These are phyloP conservation scores for Zizania palustris DNA, from an alignment of 202 grass and related monocot species.

Conservation along the genomic window DNA sequence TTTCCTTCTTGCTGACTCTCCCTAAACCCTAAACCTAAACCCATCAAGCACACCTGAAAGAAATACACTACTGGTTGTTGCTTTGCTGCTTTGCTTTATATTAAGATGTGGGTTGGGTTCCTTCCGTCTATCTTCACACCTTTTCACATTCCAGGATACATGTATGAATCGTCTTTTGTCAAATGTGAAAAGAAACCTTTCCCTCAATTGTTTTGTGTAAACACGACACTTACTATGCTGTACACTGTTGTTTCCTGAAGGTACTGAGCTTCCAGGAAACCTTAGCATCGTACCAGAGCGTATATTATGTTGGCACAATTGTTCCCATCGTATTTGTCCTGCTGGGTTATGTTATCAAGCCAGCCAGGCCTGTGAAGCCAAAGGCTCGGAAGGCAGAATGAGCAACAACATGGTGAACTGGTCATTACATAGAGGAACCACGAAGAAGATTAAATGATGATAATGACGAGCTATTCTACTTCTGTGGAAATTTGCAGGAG, in stretches of 20 bases:
- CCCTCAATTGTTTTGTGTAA: not conserved
- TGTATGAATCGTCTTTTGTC: no score
- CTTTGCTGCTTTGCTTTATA: slow-evolving; percentile 6
- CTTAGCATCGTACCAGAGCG: slow-evolving; percentile 78
- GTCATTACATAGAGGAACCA: slow-evolving; percentile 27
- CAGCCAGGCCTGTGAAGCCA: slow-evolving; percentile 62
- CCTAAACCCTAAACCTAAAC: not conserved
- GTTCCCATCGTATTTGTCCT: slow-evolving; percentile 71
- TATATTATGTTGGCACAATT: slow-evolving; percentile 87
- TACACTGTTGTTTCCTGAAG: slow-evolving; percentile 47
- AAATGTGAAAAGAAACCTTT: not conserved
- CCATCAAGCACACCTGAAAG: not conserved
- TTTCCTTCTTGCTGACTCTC: no score
- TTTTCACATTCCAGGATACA: no score
- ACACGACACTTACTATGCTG: not conserved
- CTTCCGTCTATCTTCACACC: not conserved
- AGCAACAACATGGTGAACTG: slow-evolving; percentile 18
- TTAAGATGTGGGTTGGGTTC: slow-evolving; percentile 11
- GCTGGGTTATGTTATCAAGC: slow-evolving; percentile 81
- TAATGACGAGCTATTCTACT: slow-evolving; percentile 26
- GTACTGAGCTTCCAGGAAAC: slow-evolving; percentile 97
- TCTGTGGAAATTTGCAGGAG: slow-evolving; percentile 42
- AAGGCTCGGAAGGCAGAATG: slow-evolving; percentile 80
- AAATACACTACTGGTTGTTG: slow-evolving; percentile 13
- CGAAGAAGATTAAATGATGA: slow-evolving; percentile 28